Evolutionary conservation across 1,139 yeast species (phyloP).

Genomic region (Eremothecium cymbalariae): DNA sequence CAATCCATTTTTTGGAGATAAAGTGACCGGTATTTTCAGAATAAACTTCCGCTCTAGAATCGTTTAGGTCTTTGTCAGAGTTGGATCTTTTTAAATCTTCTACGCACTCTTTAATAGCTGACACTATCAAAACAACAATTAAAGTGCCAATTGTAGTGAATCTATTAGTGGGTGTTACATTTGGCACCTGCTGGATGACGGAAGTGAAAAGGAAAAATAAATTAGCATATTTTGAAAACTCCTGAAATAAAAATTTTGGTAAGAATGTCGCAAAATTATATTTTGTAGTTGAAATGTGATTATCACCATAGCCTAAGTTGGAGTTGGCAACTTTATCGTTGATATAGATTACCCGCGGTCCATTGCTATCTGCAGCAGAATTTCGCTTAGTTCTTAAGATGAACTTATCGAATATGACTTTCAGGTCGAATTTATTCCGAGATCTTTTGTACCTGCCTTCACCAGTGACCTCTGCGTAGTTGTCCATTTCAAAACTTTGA

Average conservation of each 20-base stretch:
- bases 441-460: slow-evolving; percentile 28
- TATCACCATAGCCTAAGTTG: slow-evolving; percentile 57
- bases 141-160: slow-evolving; percentile 93
- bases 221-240: slow-evolving; percentile 94
- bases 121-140: slow-evolving; percentile 71
- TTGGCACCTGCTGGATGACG: slow-evolving; percentile 91
- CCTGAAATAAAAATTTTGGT: slow-evolving; percentile 92
- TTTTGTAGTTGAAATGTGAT: slow-evolving; percentile 93
- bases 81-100: slow-evolving; percentile 85
- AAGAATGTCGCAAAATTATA: slow-evolving; percentile 88
- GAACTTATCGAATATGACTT: slow-evolving; percentile 43
- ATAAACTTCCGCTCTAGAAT: slow-evolving; percentile 65
- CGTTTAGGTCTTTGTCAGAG: slow-evolving; percentile 85
- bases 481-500: slow-evolving; percentile 32
- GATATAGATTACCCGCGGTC: slow-evolving; percentile 63
- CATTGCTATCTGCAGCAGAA: slow-evolving; percentile 33
- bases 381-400: slow-evolving; percentile 34
- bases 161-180: slow-evolving; percentile 92
- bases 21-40: slow-evolving; percentile 56
- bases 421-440: slow-evolving; percentile 44
- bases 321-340: slow-evolving; percentile 53
- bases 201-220: slow-evolving; percentile 90
- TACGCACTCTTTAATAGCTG: slow-evolving; percentile 83
- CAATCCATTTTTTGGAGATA: slow-evolving; percentile 68
- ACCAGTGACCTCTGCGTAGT: slow-evolving; percentile 22